Percentiles rank a stretch among this genome's conserved stretches.
Evolutionary conservation across 1,139 yeast species (phyloP).

Genomic region (Blastobotrys ciferrii): DNA sequence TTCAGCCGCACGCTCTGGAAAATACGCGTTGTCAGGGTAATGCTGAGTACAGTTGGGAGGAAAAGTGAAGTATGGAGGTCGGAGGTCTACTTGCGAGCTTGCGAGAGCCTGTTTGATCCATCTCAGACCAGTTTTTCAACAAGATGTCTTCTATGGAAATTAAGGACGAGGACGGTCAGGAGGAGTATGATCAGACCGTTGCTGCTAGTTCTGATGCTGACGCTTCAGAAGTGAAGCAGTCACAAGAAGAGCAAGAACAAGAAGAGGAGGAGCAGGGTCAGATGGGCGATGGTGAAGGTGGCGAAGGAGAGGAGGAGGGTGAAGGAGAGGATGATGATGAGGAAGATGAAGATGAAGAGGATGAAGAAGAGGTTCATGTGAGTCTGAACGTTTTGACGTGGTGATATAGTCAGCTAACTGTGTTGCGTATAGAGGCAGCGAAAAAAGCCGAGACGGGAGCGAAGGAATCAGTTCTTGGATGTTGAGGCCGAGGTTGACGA

Average conservation of each 20-base stretch:
- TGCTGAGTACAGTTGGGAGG: not conserved
- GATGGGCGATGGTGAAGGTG: slow-evolving; percentile 21
- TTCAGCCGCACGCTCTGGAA: not conserved
- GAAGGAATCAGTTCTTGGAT: slow-evolving; percentile 90
- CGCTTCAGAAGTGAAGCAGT: slow-evolving; percentile 10
- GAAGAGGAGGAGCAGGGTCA: slow-evolving; percentile 10
- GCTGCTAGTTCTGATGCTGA: slow-evolving; percentile 2
- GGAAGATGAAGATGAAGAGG: slow-evolving; percentile 26
- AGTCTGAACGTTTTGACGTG: slow-evolving; percentile 32
- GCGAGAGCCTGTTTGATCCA: not conserved
- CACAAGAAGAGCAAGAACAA: slow-evolving; percentile 19
- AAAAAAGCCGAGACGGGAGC: slow-evolving; percentile 62
- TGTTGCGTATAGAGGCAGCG: slow-evolving; percentile 65
- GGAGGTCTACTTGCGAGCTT: too few relatives aligned
- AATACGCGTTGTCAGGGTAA: not conserved
- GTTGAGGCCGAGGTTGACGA: slow-evolving; percentile 99
- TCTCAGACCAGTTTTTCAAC: not conserved
- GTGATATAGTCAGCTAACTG: slow-evolving; percentile 14
- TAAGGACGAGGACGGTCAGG: slow-evolving; percentile 6
- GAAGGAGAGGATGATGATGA: slow-evolving; percentile 33
- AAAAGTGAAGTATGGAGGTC: too few relatives aligned
- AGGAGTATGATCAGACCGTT: not conserved
- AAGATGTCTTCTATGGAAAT: slow-evolving; percentile 5
- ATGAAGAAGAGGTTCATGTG: slow-evolving; percentile 32
- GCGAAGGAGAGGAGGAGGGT: slow-evolving; percentile 29